These are phyloP conservation scores for Mimosa pudica DNA, from an alignment of 306 rosid genomes.

Conservation along the genomic window DNA sequence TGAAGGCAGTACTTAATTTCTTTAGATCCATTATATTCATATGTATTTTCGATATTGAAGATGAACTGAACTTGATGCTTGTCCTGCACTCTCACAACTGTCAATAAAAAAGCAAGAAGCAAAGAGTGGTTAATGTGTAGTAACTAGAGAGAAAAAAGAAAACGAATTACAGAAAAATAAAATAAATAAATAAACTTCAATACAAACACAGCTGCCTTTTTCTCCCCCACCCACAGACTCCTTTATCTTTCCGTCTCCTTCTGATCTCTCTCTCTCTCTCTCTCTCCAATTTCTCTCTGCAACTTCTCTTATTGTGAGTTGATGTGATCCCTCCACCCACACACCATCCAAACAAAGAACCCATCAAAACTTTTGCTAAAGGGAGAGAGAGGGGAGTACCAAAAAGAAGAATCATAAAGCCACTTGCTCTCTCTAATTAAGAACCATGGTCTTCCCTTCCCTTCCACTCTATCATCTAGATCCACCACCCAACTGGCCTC, in stretches of 20 bases:
- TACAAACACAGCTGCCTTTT: conserved; percentile 25
- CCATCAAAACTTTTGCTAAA: conserved; percentile 75
- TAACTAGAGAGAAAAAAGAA: neutral
- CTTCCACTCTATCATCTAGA: conserved; percentile 76
- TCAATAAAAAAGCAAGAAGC: conserved; percentile 55
- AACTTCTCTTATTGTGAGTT: conserved; percentile 38
- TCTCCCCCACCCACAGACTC: conserved; percentile 36
- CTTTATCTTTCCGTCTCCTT: conserved; percentile 74
- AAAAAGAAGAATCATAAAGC: conserved; percentile 24
- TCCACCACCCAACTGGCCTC: conserved; percentile 89
- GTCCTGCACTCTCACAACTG: conserved; percentile 43
- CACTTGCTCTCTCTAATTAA: conserved; percentile 26
- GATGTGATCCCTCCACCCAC: conserved; percentile 88
- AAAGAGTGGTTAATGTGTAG: neutral
- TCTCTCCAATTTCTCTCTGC: conserved; percentile 45
- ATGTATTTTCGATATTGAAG: neutral
- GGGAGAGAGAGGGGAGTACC: conserved; percentile 63
- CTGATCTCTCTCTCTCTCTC: conserved; percentile 40
- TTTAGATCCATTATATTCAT: neutral
- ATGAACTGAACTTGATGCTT: too few species aligned
- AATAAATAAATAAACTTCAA: conserved; percentile 44
- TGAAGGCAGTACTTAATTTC: neutral
- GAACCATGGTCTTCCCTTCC: conserved; percentile 83
- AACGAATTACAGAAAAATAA: conserved; percentile 14
- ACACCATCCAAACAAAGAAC: conserved; percentile 46